These are phyloP conservation scores for Tulasnella sp. DNA, from an alignment of 768 basidiomycete genomes.

Conservation along the genomic window DNA sequence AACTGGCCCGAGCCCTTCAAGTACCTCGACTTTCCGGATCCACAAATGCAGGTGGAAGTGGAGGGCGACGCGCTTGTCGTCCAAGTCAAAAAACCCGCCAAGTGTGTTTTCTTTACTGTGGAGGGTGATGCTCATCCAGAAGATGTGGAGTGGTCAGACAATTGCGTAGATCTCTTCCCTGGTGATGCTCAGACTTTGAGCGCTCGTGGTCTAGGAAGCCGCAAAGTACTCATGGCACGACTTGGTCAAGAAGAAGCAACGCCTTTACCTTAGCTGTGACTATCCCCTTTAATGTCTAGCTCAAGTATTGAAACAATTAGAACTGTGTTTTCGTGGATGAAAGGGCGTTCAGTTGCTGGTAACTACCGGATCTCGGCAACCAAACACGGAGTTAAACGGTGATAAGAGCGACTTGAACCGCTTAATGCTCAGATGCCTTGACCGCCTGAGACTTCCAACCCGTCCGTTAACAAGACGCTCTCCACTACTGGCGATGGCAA, in stretches of 20 bases:
- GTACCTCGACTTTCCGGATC: constrained; percentile 26
- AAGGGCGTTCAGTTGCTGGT: too few species aligned
- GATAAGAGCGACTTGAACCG: too few species aligned
- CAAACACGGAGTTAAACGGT: too few species aligned
- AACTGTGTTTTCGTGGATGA: too few species aligned
- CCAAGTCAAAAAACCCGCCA: constrained; percentile 21
- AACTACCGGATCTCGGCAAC: too few species aligned
- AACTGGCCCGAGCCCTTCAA: constrained; percentile 28
- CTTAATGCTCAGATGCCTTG: too few species aligned
- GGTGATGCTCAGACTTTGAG: constrained; percentile 14
- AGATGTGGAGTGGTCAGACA: constrained; percentile 25
- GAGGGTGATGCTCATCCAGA: constrained; percentile 16
- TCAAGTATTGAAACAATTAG: too few species aligned
- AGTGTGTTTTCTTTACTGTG: constrained; percentile 22
- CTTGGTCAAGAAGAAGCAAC: neutral
- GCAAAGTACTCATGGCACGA: neutral
- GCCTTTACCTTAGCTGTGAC: too few species aligned
- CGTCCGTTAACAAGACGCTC: too few species aligned
- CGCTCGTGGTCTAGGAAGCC: neutral
- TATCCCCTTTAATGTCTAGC: too few species aligned
- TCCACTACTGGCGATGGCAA: too few species aligned
- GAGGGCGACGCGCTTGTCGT: constrained; percentile 18
- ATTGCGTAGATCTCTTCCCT: constrained; percentile 23
- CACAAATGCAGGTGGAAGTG: constrained; percentile 16
- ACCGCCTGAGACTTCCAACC: too few species aligned